Evolutionary conservation across 257 asterid species (phyloP).

Genomic region (Solanum tarapatanum): DNA sequence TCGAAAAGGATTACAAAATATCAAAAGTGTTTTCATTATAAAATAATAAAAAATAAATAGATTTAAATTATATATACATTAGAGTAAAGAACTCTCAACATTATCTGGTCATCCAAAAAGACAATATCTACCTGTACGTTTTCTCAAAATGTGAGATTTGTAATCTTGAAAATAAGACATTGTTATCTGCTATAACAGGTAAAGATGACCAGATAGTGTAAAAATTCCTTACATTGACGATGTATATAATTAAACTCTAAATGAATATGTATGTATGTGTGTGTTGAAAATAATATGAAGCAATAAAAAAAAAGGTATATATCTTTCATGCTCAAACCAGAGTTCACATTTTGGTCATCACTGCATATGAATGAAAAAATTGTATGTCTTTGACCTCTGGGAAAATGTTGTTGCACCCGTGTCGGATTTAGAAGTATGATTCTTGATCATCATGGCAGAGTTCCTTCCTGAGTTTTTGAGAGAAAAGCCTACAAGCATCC

Average conservation of each 20-base stretch:
- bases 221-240: not conserved
- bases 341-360: slow-evolving; percentile 34
- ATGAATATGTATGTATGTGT: not conserved
- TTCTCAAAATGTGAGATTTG: not conserved
- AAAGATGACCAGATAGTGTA: not conserved
- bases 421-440: slow-evolving; percentile 2
- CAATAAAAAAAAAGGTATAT: not conserved
- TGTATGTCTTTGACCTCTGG: not conserved
- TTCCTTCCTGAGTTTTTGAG: slow-evolving; percentile 64
- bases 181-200: not conserved
- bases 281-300: not conserved
- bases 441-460: slow-evolving; percentile 42
- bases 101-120: not conserved
- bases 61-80: not conserved
- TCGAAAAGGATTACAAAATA: no score
- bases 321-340: slow-evolving; percentile 40
- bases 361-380: slow-evolving; percentile 17
- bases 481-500: slow-evolving; percentile 75
- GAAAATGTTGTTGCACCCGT: not conserved
- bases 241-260: not conserved
- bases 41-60: no score
- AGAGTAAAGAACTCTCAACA: not conserved
- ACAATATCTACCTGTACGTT: not conserved
- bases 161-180: not conserved
- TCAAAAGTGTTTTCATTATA: no score